A percentile compares a stretch with the other conserved stretches of the same genome.
Conservation (phyloP, 2,329 filamentous ascomycete genomes). For the Diaporthe destruens region DNA sequence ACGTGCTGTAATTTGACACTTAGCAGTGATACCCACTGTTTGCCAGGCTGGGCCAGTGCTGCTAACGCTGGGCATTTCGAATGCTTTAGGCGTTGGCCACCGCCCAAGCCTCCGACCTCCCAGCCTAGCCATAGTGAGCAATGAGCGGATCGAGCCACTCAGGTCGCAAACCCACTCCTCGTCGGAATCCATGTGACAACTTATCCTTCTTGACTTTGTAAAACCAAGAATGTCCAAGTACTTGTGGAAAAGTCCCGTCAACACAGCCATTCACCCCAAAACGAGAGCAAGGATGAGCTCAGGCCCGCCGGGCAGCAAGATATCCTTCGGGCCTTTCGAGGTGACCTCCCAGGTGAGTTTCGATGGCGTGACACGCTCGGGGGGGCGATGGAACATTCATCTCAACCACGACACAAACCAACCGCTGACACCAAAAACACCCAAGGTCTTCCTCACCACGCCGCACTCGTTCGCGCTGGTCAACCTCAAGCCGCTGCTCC, state of each 20-base stretch:
- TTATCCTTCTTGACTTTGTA: neutral
- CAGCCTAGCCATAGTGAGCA: conserved; percentile 10
- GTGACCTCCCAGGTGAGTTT: conserved; percentile 77
- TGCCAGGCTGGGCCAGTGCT: neutral
- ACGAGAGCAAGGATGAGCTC: conserved; percentile 41
- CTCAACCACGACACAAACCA: neutral
- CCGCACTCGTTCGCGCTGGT: conserved; percentile 87
- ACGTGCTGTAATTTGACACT: neutral
- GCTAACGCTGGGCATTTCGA: neutral
- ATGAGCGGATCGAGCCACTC: neutral
- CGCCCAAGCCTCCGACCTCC: neutral
- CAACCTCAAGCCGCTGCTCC: conserved; percentile 94
- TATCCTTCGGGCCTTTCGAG: conserved; percentile 82
- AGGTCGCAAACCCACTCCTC: neutral
- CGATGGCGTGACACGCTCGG: neutral
- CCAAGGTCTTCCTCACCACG: conserved; percentile 87
- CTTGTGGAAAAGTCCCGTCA: neutral
- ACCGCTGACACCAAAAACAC: conserved; percentile 8
- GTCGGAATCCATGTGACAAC: neutral
- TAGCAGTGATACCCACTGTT: conserved; percentile 4
- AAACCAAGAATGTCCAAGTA: conserved; percentile 12
- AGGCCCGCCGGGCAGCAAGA: conserved; percentile 39
- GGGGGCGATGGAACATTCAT: neutral
- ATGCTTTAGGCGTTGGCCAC: neutral
- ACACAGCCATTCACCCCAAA: neutral